A percentile compares a stretch with the other conserved stretches of the same genome.
Evolutionary conservation across 164 flowering plant genomes (phyloP).

Genomic region (Cinnamomum chago): DNA sequence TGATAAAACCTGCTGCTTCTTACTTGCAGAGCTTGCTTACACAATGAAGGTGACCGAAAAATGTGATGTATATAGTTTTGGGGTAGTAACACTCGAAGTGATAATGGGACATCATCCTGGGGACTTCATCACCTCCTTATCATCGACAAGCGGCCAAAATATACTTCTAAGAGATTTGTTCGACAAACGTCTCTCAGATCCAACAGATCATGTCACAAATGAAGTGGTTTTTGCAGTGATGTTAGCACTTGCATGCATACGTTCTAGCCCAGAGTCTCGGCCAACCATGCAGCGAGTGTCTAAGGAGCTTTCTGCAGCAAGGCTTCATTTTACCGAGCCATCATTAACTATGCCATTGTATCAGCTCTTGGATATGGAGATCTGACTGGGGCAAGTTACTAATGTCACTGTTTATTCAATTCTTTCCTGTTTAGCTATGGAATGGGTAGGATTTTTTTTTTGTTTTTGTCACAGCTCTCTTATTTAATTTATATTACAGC

Average conservation of each 20-base stretch:
- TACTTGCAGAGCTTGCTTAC: too few species aligned
- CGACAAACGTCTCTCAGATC: conserved; percentile 4
- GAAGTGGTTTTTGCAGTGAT: neutral
- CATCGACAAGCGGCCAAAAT: neutral
- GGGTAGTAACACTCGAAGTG: conserved; percentile 5
- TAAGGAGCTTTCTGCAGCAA: neutral
- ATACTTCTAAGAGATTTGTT: neutral
- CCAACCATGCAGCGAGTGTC: conserved; percentile 12
- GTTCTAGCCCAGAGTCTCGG: conserved; percentile 1
- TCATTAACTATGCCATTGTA: neutral
- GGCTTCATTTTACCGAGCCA: neutral
- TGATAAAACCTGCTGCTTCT: neutral
- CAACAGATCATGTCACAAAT: neutral
- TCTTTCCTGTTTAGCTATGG: neutral
- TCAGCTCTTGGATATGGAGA: neutral
- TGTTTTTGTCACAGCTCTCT: neutral
- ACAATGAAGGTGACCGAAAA: conserved; percentile 11
- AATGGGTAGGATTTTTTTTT: neutral
- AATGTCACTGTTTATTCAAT: neutral
- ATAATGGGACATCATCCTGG: conserved; percentile 13
- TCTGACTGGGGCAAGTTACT: neutral
- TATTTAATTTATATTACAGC: neutral
- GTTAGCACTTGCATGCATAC: conserved; percentile 6
- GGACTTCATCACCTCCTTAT: conserved; percentile 4
- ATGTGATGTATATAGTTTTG: conserved; percentile 16